Conservation (phyloP, 495 filamentous ascomycete genomes). For the Penicillium atrosanguineum region DNA sequence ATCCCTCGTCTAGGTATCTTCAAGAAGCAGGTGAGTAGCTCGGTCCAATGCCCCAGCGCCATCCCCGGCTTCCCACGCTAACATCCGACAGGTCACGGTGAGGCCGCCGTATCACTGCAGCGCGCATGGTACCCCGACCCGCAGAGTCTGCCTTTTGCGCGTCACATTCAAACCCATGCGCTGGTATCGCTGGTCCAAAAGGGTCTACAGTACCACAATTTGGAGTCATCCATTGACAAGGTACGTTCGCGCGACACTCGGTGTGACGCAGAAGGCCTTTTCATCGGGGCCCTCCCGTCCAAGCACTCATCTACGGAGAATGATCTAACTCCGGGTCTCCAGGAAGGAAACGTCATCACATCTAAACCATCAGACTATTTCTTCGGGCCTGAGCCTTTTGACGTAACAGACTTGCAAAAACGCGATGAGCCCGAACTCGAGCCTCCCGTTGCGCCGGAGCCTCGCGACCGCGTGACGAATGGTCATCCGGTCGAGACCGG, state of each 20-base stretch:
- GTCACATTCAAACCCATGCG: slow-evolving; percentile 70
- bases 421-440: slow-evolving; percentile 32
- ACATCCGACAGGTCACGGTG: slow-evolving; percentile 49
- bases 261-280: neutral
- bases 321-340: slow-evolving; percentile 8
- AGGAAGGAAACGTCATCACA: slow-evolving; percentile 44
- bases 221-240: slow-evolving; percentile 60
- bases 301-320: neutral
- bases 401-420: slow-evolving; percentile 29
- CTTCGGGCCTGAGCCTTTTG: slow-evolving; percentile 49
- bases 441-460: slow-evolving; percentile 36
- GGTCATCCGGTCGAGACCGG: slow-evolving; percentile 36
- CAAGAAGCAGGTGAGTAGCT: slow-evolving; percentile 78
- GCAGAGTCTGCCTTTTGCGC: slow-evolving; percentile 72
- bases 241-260: slow-evolving; percentile 40
- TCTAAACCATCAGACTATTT: slow-evolving; percentile 44
- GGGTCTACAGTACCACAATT: slow-evolving; percentile 71
- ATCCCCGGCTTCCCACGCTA: slow-evolving; percentile 8
- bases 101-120: slow-evolving; percentile 76
- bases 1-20: slow-evolving; percentile 61
- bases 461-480: slow-evolving; percentile 43
- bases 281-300: neutral
- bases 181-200: slow-evolving; percentile 74
- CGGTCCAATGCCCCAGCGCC: slow-evolving; percentile 4
- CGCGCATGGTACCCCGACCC: slow-evolving; percentile 77